phyloP scores from a whole-genome alignment of 208 protist species.

The Vickermania ingenoplastis region DNA sequence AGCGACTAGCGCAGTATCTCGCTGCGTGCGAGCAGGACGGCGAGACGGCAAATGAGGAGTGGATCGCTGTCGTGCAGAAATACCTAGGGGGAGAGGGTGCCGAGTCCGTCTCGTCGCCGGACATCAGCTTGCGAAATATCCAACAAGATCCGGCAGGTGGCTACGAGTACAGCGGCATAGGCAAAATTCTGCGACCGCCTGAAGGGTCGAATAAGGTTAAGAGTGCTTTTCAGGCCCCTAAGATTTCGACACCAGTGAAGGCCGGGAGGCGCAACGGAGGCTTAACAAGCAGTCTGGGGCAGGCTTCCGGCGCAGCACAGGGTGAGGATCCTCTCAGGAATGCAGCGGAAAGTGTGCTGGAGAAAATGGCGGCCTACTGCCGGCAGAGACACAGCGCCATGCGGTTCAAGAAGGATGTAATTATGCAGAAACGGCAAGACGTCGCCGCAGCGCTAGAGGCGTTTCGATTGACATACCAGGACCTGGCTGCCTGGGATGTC shows the following conservation, averaged over 20 bases:
- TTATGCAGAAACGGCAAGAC: not conserved
- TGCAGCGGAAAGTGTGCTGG: not conserved
- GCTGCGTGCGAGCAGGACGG: constrained; percentile 38
- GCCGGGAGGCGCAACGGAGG: not conserved
- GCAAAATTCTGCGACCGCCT: not conserved
- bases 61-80: constrained; percentile 15
- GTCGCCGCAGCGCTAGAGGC: not conserved
- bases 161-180: not conserved
- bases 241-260: not conserved
- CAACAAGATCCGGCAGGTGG: not conserved
- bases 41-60: constrained; percentile 46
- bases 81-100: not conserved
- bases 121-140: not conserved
- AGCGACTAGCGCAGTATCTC: constrained; percentile 33
- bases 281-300: not conserved
- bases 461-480: not conserved
- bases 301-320: not conserved
- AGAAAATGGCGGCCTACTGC: not conserved
- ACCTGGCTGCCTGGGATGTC: not conserved
- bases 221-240: not conserved
- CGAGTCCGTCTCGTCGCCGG: not conserved
- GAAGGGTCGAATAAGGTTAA: not conserved
- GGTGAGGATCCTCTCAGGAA: not conserved
- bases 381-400: not conserved
- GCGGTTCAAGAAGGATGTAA: not conserved